These are phyloP conservation scores for Umbelopsis isabellina DNA, from an alignment of 192 early-diverging fungal genomes.

Conservation along the genomic window DNA sequence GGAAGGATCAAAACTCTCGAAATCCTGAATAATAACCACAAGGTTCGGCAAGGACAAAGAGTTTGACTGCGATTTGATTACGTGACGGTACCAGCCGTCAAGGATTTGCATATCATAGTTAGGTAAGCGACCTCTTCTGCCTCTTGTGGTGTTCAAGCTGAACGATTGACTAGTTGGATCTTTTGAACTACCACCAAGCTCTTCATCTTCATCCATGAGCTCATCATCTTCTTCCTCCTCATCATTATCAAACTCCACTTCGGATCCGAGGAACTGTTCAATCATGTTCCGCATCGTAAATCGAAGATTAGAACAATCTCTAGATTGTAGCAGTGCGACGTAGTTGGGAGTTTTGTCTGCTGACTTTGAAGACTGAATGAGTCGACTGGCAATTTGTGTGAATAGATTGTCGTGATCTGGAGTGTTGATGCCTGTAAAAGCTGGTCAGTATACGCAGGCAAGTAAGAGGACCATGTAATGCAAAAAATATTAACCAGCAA, in stretches of 20 bases:
- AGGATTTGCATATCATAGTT: conserved; percentile 73
- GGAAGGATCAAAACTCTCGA: conserved; percentile 78
- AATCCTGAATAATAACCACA: conserved; percentile 84
- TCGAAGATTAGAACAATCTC: conserved; percentile 68
- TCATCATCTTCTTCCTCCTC: conserved; percentile 32
- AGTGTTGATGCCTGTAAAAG: conserved; percentile 63
- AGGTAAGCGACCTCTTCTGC: conserved; percentile 37
- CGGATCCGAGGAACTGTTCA: conserved; percentile 62
- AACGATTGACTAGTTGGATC: not conserved
- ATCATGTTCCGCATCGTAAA: conserved; percentile 66
- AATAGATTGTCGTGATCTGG: conserved; percentile 79
- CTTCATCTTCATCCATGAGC: conserved; percentile 43
- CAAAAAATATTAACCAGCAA: conserved; percentile 52
- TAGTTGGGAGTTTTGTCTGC: conserved; percentile 33
- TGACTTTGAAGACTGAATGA: conserved; percentile 23
- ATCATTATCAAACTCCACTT: conserved; percentile 4
- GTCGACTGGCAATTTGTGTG: conserved; percentile 57
- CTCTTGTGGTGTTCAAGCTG: not conserved
- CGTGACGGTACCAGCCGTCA: conserved; percentile 64
- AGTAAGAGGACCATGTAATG: not conserved
- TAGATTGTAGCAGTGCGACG: conserved; percentile 70
- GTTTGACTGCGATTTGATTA: conserved; percentile 15
- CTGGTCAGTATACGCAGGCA: not conserved
- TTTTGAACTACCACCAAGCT: not conserved
- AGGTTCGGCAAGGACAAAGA: conserved; percentile 40